Evolutionary conservation across 192 early-diverging fungal species (phyloP), one percentile per base, ranked within the genome.

Genomic region (Jimgerdemannia flammicorona): DNA sequence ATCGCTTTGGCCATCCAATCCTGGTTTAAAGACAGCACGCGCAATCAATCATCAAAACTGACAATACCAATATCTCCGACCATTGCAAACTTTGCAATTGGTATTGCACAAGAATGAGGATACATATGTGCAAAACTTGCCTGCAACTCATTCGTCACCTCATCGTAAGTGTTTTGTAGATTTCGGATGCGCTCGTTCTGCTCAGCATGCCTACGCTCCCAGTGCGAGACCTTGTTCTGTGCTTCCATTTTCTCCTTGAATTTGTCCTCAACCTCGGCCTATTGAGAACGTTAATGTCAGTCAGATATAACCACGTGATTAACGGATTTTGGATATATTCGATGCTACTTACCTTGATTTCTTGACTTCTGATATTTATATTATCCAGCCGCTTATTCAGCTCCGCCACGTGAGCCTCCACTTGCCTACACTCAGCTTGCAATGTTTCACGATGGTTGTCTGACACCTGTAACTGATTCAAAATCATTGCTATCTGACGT

Each of bases 381-480:
- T 19, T 11, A 20, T 43, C 49, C 44, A 85, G 75, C 9, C 44
- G 77, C 8, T 77, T 77, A 17, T 84, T 81, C 0, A 91, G 39
- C 29, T 77, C 75, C 66, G 59, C 66, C 10, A 86, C 69, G 79
- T 86, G 75, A 65, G 78, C 75, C 54, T 80, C 77, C 70, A 87
- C 77, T 43, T 84, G 80, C 43, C 77, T 66, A 72, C 79, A 77
- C 29, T 79, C 71, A 6, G 77, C 75, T 9, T 41, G 71, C 54
- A 84, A 71, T 6, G 43, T 20, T 4, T 77, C 72, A 64, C 82
- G 82, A 73, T 87, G 87, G 19, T 75, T 63, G 20, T 81, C 74
- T 40, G 88, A 78, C 63, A 87, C 87, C 44, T 82, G 83, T 71
- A 88, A 92, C 76, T 92, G 90, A 40, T 81, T 85, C 64, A 82